Base-by-base conservation (phyloP, 495 filamentous ascomycete species). In the Pseudoneurospora amorphoporcata region DNA sequence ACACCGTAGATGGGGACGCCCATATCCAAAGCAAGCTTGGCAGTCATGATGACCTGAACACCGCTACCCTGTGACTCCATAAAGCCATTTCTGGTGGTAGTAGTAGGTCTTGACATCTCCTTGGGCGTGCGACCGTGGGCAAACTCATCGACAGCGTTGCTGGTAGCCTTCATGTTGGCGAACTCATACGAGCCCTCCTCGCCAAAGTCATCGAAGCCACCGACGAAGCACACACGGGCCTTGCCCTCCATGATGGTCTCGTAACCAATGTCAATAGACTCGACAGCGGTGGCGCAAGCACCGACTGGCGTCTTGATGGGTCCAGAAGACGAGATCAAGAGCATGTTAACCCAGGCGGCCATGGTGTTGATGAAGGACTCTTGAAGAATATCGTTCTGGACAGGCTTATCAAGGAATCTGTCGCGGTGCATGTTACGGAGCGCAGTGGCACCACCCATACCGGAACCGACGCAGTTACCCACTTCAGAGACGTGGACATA, bases 321-420 rank as follows among this genome's bases (percentile, higher is more conserved):
- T 74, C 95, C 95, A 45, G 95, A 98, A 17, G 96, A 98, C 16
- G 95, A 98, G 71, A 99, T 82, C 58, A 99, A 84, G 79, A 99
- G 82, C 95, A 99, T 98, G 85, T 99, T 99, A 70, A 98, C 94
- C 95, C 95, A 99, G 7, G 95, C 95, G 73, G 92, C 90, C 95
- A 99, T 99, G 35, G 95, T 98, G 84, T 99, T 99, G 87, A 99
- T 98, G 87, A 99, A 99, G 4, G 95, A 98, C 82, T 99, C 95
- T 79, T 99, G 95, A 42, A 99, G 86, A 76, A 99, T 97, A 80
- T 99, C 95, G 83, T 98, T 99, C 81, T 99, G 95, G 29, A 98
- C 86, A n/a, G 95, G 95, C 83, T 94, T 95, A 84, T 99, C 95
- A 70, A 97, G 85, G 88, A 89, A 98, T 68, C 95, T 92, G 79